Percentiles rank a stretch among this genome's conserved stretches.
phyloP scores from a whole-genome alignment of 352 stramenopile species.

The Globisporangium radiosum region DNA sequence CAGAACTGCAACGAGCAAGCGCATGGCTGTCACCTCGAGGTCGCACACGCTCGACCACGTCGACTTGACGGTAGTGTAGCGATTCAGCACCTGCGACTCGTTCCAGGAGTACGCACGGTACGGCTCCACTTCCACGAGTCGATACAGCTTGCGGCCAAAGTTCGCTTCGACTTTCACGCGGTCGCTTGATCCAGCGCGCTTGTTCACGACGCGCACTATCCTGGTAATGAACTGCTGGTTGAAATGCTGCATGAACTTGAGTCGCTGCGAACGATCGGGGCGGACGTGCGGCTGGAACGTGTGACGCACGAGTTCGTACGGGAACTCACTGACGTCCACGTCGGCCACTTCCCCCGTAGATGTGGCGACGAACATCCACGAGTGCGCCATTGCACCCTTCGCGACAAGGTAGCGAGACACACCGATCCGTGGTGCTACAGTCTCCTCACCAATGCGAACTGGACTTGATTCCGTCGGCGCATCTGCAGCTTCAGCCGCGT shows the following conservation, averaged over 20 bases:
- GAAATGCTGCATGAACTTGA: constrained; percentile 1
- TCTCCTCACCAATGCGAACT: too few relatives aligned
- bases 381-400: not conserved
- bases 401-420: not conserved
- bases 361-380: not conserved
- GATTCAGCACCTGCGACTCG: not conserved
- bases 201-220: not conserved
- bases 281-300: not conserved
- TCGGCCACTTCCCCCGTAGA: not conserved
- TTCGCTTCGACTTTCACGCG: constrained; percentile 2
- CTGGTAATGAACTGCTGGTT: not conserved
- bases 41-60: constrained; percentile 7
- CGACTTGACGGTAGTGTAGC: constrained; percentile 1
- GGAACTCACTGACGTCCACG: not conserved
- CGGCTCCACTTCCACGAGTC: not conserved
- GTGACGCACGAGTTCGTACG: constrained; percentile 1
- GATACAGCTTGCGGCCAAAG: constrained; percentile 3
- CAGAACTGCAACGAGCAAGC: not conserved
- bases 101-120: not conserved
- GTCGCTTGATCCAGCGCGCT: too few relatives aligned
- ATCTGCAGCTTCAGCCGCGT: too few relatives aligned
- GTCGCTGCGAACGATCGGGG: not conserved
- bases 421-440: not conserved
- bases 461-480: too few relatives aligned
- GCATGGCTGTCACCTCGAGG: not conserved